Base-by-base conservation (phyloP, 1,139 yeast species). In the Candida sanyaensis region DNA sequence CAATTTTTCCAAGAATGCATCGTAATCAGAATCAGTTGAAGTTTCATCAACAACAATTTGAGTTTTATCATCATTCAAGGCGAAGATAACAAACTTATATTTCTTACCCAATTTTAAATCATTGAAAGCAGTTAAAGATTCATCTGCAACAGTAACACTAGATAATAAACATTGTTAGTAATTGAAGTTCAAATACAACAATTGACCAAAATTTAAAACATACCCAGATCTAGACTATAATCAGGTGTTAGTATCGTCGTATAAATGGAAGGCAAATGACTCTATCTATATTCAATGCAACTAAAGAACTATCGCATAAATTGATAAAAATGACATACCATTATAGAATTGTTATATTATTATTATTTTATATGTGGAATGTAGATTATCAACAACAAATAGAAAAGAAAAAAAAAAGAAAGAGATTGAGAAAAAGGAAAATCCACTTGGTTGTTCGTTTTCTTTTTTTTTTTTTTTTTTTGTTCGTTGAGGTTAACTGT, bases 21-120 rank as follows among this genome's bases (percentile, higher is more conserved):
- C 98, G 74, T 93, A 93, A 61, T 83, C 87, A 36, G 64, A 64
- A 34, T 83, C 86, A 47, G 79, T 75, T 48, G 97, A 89, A 53
- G 95, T 88, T 70, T 86, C 81, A 64, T 86, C 93, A 52, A 93
- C 97, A 48, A 91, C 81, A 69, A 93, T 92, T 75, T 90, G 86
- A 54, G 97, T 91, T 77, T 90, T 91, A 64, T 79, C 75, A 57
- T 85, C 92, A 72, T 86, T 90, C 69, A 93, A 80, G 55, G 84
- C 78, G 74, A 78, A 93, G 62, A 93, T 81, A 63, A 93, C 77
- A 68, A 80, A 93, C 79, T 88, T 92, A 78, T 74, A 78, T 77
- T 87, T 87, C 78, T 91, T 92, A 61, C 97, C 97, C 66, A 93
- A 82, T 80, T 93, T 93, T 74, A 93, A 83, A 66, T 92, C 97